Conservation (phyloP, 1,284 basidiomycete species). For the Acaromyces ingoldii region DNA sequence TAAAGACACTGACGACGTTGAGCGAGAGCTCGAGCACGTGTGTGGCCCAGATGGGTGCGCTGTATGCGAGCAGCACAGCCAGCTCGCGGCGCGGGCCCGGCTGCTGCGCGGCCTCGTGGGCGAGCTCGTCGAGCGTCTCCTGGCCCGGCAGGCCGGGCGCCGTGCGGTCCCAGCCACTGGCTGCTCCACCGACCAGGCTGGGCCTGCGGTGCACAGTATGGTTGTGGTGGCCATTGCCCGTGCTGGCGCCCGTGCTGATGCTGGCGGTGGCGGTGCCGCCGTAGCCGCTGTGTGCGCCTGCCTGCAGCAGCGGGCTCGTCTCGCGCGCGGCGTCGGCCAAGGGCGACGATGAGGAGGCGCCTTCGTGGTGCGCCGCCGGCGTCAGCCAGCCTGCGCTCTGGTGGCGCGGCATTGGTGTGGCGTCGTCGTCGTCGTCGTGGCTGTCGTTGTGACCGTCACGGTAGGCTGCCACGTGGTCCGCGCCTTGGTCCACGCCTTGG, state of each 20-base stretch:
- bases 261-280: neutral
- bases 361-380: neutral
- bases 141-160: slow-evolving; percentile 3
- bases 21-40: slow-evolving; percentile 46
- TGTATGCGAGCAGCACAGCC: slow-evolving; percentile 31
- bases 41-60: slow-evolving; percentile 41
- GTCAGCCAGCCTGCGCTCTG: neutral
- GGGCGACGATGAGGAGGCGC: neutral
- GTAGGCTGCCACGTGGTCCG: no score
- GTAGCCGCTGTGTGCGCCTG: neutral
- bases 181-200: neutral
- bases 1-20: slow-evolving; percentile 44
- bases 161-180: slow-evolving; percentile 2
- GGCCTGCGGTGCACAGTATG: neutral
- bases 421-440: neutral
- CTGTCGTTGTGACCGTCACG: no score
- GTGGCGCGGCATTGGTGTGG: neutral
- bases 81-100: slow-evolving; percentile 31
- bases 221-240: neutral
- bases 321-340: neutral
- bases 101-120: slow-evolving; percentile 3
- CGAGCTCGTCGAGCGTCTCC: slow-evolving; percentile 5
- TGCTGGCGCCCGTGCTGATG: neutral
- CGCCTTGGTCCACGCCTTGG: neutral
- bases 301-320: neutral